Base-by-base conservation (phyloP, 2,329 filamentous ascomycete species). In the Aurifilum marmelostoma region DNA sequence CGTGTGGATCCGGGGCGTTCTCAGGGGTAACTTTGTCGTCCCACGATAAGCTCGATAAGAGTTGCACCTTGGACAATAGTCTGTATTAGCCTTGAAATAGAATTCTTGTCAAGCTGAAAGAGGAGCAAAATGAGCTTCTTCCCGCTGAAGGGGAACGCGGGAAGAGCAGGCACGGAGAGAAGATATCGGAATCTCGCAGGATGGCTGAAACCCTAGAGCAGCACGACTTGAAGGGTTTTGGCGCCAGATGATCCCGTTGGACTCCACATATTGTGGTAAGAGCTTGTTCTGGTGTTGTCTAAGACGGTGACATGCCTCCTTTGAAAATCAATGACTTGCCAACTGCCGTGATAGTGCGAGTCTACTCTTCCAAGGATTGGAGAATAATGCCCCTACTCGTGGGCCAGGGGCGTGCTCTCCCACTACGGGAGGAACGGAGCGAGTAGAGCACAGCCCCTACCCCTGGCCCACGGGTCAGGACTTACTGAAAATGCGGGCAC, bases 21-120 rank as follows among this genome's bases (percentile, higher is more conserved):
- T 61, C 67, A 69, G 43, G 37, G 62, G 64, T 67, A 62, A 65
- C 59, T 54, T 41, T 64, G 41, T 67, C 41, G 66, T 67, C 63
- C 65, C 62, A 39, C 27, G 59, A 66, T 68, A 64, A 63, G 66
- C 52, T 50, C 18, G 43, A 64, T 65, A 60, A 60, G 43, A 21
- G 5, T 27, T 27, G 37, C 56, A 14, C 62, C 11, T 7, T 29
- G 14, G 21, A 47, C 43, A 47, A 16, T n/a, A 43, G 61, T 16
- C 37, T 11, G 12, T 5, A 16, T n/a, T 3, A 41, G 18, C 18
- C 32, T 16, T 6, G n/a, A 59, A 12, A 37, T 24, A 47, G 41
- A 66, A 24, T 24, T 16, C 52, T 56, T 29, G 27, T 56, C 52
- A 56, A 32, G 32, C 14, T 24, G 16, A 21, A 21, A 1, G 14